A percentile compares a stretch with the other conserved stretches of the same genome.
phyloP scores from a whole-genome alignment of 371 early-diverging fungal species.

The Furculomyces boomerangus region DNA sequence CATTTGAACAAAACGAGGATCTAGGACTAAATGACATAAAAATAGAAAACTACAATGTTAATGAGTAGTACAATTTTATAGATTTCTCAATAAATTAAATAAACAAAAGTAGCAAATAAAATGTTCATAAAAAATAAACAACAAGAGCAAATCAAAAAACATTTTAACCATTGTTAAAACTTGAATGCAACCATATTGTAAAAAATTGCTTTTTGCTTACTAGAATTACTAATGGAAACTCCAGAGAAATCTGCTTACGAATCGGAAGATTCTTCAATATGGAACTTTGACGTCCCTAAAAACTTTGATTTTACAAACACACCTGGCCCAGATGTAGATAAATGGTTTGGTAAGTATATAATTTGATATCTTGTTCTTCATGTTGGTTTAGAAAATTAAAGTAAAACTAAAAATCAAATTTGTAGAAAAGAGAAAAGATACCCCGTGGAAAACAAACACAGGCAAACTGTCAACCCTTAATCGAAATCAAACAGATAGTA shows the following conservation, averaged over 20 bases:
- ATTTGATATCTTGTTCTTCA: too few species aligned
- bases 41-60: constrained; percentile 9
- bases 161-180: too few species aligned
- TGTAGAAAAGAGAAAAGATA: not conserved
- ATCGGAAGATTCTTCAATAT: constrained; percentile 5
- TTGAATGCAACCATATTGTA: too few species aligned
- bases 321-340: constrained; percentile 13
- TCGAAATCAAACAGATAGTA: too few species aligned
- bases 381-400: too few species aligned
- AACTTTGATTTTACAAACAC: constrained; percentile 20
- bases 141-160: too few species aligned
- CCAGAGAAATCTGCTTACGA: not conserved
- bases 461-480: too few species aligned
- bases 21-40: constrained; percentile 78
- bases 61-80: too few species aligned
- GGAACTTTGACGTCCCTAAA: constrained; percentile 20
- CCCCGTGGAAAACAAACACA: not conserved
- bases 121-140: too few species aligned
- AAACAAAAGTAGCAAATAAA: too few species aligned
- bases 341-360: constrained; percentile 19
- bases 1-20: constrained; percentile 64
- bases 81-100: too few species aligned
- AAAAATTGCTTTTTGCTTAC: too few species aligned
- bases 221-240: not conserved
- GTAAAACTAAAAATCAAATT: not conserved